phyloP scores from a whole-genome alignment of 345 rosid genomes.

The Abelmoschus esculentus region DNA sequence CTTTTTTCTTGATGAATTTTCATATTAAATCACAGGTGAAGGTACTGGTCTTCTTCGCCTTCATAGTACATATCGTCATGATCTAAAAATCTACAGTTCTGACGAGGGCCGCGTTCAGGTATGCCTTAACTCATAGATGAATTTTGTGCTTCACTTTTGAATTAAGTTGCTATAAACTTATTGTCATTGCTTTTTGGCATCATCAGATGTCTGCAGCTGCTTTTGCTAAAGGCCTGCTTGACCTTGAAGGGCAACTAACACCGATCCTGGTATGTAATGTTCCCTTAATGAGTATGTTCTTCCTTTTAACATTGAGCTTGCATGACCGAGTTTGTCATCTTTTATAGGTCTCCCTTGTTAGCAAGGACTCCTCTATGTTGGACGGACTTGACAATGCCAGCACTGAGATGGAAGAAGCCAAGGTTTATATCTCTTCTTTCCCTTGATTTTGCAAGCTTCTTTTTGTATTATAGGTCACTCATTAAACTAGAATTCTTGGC shows the following conservation, averaged over 20 bases:
- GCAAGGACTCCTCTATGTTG: slow-evolving; percentile 99
- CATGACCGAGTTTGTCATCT: slow-evolving; percentile 16
- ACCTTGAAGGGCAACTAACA: slow-evolving; percentile 94
- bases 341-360: slow-evolving; percentile 92
- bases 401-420: slow-evolving; percentile 89
- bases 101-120: slow-evolving; percentile 99
- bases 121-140: slow-evolving; percentile 11
- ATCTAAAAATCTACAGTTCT: slow-evolving; percentile 97
- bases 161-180: slow-evolving; percentile 1
- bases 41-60: slow-evolving; percentile 97
- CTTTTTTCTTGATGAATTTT: slow-evolving; percentile 1
- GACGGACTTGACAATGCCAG: slow-evolving; percentile 98
- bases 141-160: slow-evolving; percentile 5
- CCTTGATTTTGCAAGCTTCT: not conserved
- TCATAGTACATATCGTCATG: slow-evolving; percentile 97
- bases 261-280: slow-evolving; percentile 78
- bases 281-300: slow-evolving; percentile 11
- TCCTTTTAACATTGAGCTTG: slow-evolving; percentile 6
- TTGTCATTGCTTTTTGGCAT: not conserved
- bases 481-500: not conserved
- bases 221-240: slow-evolving; percentile 99
- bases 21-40: slow-evolving; percentile 60
- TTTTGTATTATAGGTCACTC: not conserved
- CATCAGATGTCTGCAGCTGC: slow-evolving; percentile 99
- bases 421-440: slow-evolving; percentile 44